A percentile compares a stretch with the other conserved stretches of the same genome.
phyloP scores from a whole-genome alignment of 2,329 filamentous ascomycete species.

The Penicillium rolfsii region DNA sequence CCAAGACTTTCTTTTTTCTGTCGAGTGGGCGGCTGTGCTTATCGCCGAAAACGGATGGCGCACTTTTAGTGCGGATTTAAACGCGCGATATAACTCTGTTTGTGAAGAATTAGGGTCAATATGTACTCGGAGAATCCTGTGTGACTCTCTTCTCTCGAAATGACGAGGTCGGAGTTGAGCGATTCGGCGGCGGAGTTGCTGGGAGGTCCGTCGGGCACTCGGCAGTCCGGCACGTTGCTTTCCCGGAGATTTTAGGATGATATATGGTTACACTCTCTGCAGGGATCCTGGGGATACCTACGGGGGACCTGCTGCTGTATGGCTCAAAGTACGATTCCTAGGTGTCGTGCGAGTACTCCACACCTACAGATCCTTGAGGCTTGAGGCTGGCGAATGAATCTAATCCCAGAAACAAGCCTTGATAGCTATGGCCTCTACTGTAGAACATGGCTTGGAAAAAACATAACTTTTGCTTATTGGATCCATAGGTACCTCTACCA shows the following conservation, averaged over 20 bases:
- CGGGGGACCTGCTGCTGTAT: not conserved
- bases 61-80: not conserved
- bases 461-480: not conserved
- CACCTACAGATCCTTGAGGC: too few relatives aligned
- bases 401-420: not conserved
- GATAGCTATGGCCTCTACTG: not conserved
- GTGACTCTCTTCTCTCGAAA: not conserved
- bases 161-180: not conserved
- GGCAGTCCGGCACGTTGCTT: not conserved
- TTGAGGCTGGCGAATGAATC: not conserved
- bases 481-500: not conserved
- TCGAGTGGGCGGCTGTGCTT: not conserved
- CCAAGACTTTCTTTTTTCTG: slow-evolving; percentile 23
- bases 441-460: not conserved
- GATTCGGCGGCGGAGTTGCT: not conserved
- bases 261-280: not conserved
- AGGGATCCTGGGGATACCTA: not conserved
- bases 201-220: not conserved
- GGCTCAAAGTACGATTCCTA: not conserved
- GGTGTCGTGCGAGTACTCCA: not conserved
- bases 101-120: not conserved
- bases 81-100: not conserved
- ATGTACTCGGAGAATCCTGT: not conserved
- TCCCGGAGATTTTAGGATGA: not conserved
- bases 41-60: not conserved